Conservation (phyloP, 495 filamentous ascomycete species). For the Neurospora sp. region DNA sequence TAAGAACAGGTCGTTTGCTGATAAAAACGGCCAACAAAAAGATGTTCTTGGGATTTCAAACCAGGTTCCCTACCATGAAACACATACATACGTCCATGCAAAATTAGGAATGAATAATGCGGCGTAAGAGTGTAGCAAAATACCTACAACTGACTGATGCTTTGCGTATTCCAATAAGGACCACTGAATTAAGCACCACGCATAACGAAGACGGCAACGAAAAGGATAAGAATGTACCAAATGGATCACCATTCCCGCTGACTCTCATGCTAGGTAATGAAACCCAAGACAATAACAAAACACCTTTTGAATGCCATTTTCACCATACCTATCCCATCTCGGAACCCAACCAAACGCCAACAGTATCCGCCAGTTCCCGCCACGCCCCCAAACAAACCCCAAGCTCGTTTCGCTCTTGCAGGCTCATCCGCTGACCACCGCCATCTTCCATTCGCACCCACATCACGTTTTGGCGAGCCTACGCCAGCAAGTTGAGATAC, state of each 20-base stretch:
- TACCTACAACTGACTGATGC: background rate
- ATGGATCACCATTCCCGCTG: background rate
- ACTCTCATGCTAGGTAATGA: background rate
- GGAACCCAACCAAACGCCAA: background rate
- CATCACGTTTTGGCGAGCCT: constrained; percentile 2
- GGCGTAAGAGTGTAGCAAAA: background rate
- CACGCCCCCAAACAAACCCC: background rate
- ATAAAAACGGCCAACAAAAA: background rate
- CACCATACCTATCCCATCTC: background rate
- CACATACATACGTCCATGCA: background rate
- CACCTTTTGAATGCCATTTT: background rate
- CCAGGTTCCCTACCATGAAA: background rate
- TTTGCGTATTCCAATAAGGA: background rate
- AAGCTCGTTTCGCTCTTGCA: background rate
- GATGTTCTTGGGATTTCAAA: background rate
- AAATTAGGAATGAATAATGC: too few species aligned
- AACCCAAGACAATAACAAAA: background rate
- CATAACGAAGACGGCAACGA: background rate
- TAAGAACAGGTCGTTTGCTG: too few species aligned
- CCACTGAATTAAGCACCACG: background rate
- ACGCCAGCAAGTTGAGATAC: constrained; percentile 38
- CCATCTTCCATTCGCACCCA: background rate
- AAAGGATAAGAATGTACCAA: background rate
- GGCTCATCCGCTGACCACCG: background rate
- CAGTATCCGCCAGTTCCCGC: background rate